Conservation (phyloP, 768 basidiomycete genomes). For the Kwoniella sp. region DNA sequence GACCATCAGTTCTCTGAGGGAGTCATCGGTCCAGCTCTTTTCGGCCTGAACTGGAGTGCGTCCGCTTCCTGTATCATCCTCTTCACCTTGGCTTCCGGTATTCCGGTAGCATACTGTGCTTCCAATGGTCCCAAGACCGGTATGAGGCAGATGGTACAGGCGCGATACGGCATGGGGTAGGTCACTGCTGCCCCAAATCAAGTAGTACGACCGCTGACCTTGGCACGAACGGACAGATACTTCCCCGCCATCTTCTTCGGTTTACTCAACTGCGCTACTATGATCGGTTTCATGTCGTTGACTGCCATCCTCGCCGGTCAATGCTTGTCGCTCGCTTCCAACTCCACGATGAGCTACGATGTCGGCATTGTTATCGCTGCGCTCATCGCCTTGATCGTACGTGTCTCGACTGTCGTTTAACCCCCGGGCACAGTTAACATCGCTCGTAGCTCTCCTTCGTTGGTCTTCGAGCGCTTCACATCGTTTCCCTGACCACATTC, state of each 20-base stretch:
- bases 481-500: conserved; percentile 45
- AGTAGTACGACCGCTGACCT: not conserved
- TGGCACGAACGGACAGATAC: conserved; percentile 41
- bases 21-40: conserved; percentile 30
- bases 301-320: conserved; percentile 69
- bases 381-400: conserved; percentile 43
- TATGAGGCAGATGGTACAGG: conserved; percentile 73
- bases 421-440: not conserved
- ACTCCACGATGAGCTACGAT: conserved; percentile 56
- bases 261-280: conserved; percentile 58
- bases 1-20: conserved; percentile 37
- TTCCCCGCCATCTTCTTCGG: conserved; percentile 49
- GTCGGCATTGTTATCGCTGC: conserved; percentile 53
- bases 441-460: conserved; percentile 42
- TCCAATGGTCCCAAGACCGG: conserved; percentile 64
- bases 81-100: conserved; percentile 23
- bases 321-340: conserved; percentile 59
- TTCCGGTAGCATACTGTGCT: conserved; percentile 21
- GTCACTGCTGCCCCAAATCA: not conserved
- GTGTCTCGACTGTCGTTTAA: conserved; percentile 3
- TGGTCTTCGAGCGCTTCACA: conserved; percentile 45
- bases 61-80: conserved; percentile 30
- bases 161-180: conserved; percentile 61
- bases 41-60: conserved; percentile 25
- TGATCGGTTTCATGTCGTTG: conserved; percentile 64